Base-by-base conservation (phyloP, 225 moss, liverwort and hornwort genomes). In the Neckera pumila region DNA sequence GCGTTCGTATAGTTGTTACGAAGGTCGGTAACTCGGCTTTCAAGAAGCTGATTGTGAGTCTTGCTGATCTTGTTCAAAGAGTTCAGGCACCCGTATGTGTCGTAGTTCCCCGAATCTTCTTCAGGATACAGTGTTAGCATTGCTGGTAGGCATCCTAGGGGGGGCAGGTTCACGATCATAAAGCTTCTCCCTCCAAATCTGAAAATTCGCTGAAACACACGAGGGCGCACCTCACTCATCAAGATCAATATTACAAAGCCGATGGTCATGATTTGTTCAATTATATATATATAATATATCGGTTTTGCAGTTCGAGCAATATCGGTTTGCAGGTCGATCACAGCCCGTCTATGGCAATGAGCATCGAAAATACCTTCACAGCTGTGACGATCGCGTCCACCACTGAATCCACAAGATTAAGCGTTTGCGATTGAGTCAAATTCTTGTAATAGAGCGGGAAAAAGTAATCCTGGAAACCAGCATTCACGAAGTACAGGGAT, bases 121-220 rank as follows among this genome's bases (percentile, higher is more conserved):
- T 75, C 88, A 62, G 89, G 64, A 79, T 92, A 91, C 30, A 94
- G 72, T 64, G 94, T 93, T 2, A 95, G 92, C 72, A 95, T 91
- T 60, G 95, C 90, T 80, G 95, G 92, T 74, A 89, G 92, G 85
- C 95, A 95, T 75, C 95, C 95, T 67, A 95, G 84, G 51, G 95
- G 95, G 40, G 92, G 95, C 62, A 95, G 89, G 90, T 94, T 95
- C 60, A 95, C 91, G 84, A 93, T 92, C 87, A 95, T 85, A 40
- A 95, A 86, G 71, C 88, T 92, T 87, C 89, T 92, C 30, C 93
- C 94, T 79, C 95, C 95, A 80, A 91, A 91, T 27, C 80, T 84
- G 81, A 51, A 89, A 58, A 95, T 89, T 73, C 89, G 62, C 95
- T 95, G 91, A 42, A 85, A 80, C 51, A 63, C 63, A 86, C 49